Base-by-base conservation (phyloP, 139 green algal species). In the Coelastrella sp. region DNA sequence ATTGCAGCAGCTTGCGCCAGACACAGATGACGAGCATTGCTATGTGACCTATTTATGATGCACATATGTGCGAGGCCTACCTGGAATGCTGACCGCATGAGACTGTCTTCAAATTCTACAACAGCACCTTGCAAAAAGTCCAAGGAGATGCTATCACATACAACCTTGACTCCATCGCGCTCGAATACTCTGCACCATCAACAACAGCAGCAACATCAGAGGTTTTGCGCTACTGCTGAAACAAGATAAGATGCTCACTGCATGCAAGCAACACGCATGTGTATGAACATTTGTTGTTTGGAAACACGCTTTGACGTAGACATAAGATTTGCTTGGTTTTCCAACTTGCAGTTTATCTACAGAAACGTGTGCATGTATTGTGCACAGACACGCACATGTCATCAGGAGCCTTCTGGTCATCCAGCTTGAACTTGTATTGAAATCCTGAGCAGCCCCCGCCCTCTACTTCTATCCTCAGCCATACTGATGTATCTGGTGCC, bases 391-490 rank as follows among this genome's bases (percentile, higher is more conserved):
- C 76, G 67, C 48, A 86, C 80, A 67, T 30, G 51, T 96, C 92
- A 40, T 92, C 91, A 13, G 81, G 13, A 41, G 43, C 32, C n/a
- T 53, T 11, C 25, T 60, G 30, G 0, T 87, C 75, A 38, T 96
- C 96, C 13, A 99, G 73, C 5, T 80, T 86, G 67, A 99, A 98
- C 35, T 92, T 92, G 84, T 99, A 99, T 84, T 98, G 95, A 72
- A 98, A 99, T 32, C 96, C 96, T 41, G 91, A 96, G 89, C 96
- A 99, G 50, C 96, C 96, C 21, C 96, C 96, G 35, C 93, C 95
- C 66, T 98, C 95, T 30, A 99, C 96, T 40, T 90, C 93, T 2
- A 99, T 78, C 4, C 96, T 88, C 37, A 99, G 88, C 13, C 92
- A 40, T 27, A 92, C 30, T 3, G 41, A 57, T 6, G 83, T 71